Base-by-base conservation (phyloP, 1,139 yeast species). In the Candida sanyaensis region DNA sequence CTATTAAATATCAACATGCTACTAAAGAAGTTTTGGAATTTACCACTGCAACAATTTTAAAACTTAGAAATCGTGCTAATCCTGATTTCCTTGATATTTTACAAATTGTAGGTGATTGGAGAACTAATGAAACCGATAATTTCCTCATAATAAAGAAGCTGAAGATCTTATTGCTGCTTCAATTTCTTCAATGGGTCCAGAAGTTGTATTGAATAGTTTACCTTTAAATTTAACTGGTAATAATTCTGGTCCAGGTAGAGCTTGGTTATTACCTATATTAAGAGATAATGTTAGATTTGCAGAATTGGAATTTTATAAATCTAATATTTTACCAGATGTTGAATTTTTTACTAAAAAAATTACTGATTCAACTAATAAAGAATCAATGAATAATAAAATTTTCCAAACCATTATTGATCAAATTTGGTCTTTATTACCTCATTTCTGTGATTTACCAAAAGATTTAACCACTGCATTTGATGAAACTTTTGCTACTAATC, bases 261-360 rank as follows among this genome's bases (percentile, higher is more conserved):
- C 97, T 43, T 93, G 98, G 98, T 63, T 93, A 58, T 77, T 93
- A 53, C 99, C 99, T n/a, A 65, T 95, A 33, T 78, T 93, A 52
- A 86, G 98, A 68, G 97, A 92, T 58, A 84, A 88, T 60, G 88
- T 90, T 28, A 80, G 84, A 57, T 80, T 82, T 61, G 86, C 97
- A 1, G 77, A 79, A 48, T 73, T 95, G 48, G 73, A 78, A 0
- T 89, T 75, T 62, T 93, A 81, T 68, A 77, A 80, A 51, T 64
- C 68, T 24, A 75, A 83, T 37, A 78, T 95, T 50, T 69, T 88
- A 29, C 97, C 98, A 30, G 67, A 84, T 41, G 81, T 81, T 42
- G 81, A 80, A 34, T 72, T 80, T 52, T 88, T 92, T 55, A 76
- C 71, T 48, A 66, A 66, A 4, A 80, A 79, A 54, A 69, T 81